Evolutionary conservation across 768 basidiomycete species (phyloP), one percentile per base, ranked within the genome.

Genomic region (Boletus tylopilopsis): DNA sequence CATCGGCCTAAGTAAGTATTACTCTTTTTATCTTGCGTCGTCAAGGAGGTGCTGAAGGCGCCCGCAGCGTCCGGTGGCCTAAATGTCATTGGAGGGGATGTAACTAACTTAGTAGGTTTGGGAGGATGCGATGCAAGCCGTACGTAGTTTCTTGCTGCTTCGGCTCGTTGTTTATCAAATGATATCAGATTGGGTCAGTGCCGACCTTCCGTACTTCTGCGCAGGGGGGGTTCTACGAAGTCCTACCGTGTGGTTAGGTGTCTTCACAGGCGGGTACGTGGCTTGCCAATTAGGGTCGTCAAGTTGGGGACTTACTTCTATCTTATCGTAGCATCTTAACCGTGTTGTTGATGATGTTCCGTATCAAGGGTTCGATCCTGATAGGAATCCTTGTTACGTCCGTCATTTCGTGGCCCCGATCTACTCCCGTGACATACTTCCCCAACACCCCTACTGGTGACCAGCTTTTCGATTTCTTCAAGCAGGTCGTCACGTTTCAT

Each of bases 221-320:
- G 71, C 69, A 4, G 64, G 71, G 13, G 80, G 78, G 34, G 84
- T 89, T 4, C 70, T 94, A 23, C 82, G 78, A 33, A 84, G 71
- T 54, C 88, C 90, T 1, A 87, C 84, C 10, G 82, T 89, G 73
- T 94, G 91, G 91, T 69, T 93, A n/a, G 91, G 91, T 30, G 79
- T 93, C 48, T 89, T 90, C 66, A 71, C 82, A 6, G 91, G 91
- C 56, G 90, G 90, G 84, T 86, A 60, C 21, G 81, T 60, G 12
- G 5, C n/a, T 49, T 45, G 45, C 25, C 41, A 15, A 23, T 12
- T 25, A 3, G 24, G 25, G 39, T 30, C 13, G 18, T 36, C 16
- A 19, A 40, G 38, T 42, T 51, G 25, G 32, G 44, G 42, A 32
- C 50, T 57, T 16, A 54, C 33, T 18, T 35, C 21, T 29, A 32